Evolutionary conservation across 352 stramenopile genomes (phyloP).

Genomic region (Phytophthora palmivora): DNA sequence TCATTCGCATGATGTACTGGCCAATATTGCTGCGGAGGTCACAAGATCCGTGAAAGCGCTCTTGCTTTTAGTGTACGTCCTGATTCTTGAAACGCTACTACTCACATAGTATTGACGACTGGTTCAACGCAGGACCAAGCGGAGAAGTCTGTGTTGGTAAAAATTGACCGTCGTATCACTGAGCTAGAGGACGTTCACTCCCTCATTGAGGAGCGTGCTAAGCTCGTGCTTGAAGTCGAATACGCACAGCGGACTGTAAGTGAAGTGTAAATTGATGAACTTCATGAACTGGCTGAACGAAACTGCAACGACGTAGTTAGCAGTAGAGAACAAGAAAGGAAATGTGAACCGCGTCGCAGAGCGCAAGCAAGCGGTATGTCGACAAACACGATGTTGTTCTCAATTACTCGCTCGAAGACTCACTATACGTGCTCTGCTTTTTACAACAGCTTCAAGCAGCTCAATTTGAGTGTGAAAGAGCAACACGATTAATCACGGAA

Average conservation of each 20-base stretch:
- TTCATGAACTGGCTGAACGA: not conserved
- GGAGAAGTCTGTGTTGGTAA: constrained; percentile 37
- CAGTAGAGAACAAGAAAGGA: constrained; percentile 61
- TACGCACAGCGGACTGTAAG: constrained; percentile 73
- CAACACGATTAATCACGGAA: constrained; percentile 35
- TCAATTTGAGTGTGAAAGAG: constrained; percentile 41
- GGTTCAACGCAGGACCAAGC: constrained; percentile 45
- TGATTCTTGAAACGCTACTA: not conserved
- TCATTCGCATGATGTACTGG: constrained; percentile 6
- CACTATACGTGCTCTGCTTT: not conserved
- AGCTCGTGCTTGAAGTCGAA: constrained; percentile 73
- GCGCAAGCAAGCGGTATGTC: constrained; percentile 58
- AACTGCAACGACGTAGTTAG: constrained; percentile 38
- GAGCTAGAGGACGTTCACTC: constrained; percentile 45
- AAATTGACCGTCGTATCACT: constrained; percentile 51
- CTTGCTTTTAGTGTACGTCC: constrained; percentile 35
- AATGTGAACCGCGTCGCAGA: constrained; percentile 66
- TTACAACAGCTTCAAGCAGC: constrained; percentile 37
- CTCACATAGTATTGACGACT: not conserved
- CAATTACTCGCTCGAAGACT: not conserved
- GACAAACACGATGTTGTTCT: not conserved
- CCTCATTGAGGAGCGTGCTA: constrained; percentile 51
- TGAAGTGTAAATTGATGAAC: not conserved
- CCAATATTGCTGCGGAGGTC: constrained; percentile 18
- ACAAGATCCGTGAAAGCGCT: constrained; percentile 30